Evolutionary conservation across 176 grass and related monocot genomes (phyloP).

Genomic region (Aechmea fasciata): DNA sequence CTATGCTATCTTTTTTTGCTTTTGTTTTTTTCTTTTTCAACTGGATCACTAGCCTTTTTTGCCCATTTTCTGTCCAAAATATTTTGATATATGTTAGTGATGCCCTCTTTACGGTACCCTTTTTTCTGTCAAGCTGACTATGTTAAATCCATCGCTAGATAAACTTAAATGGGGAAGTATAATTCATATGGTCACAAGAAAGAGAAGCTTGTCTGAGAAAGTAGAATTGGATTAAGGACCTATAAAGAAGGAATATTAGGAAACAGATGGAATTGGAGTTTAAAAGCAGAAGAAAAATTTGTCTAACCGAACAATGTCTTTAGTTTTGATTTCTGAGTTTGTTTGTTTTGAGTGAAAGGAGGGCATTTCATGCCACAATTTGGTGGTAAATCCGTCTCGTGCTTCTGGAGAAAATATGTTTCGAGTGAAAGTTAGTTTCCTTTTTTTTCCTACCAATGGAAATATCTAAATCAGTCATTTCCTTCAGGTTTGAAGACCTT

Average conservation of each 20-base stretch:
- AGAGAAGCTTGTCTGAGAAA: too few relatives aligned
- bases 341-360: not conserved
- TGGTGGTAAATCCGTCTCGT: not conserved
- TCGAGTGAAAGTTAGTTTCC: not conserved
- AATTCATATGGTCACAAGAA: too few relatives aligned
- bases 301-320: not conserved
- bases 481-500: conserved; percentile 54
- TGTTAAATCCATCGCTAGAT: too few relatives aligned
- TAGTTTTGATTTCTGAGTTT: not conserved
- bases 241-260: not conserved
- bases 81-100: too few relatives aligned
- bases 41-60: not conserved
- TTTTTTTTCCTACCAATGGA: not conserved
- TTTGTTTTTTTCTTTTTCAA: conserved; percentile 1
- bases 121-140: too few relatives aligned
- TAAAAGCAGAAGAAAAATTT: too few relatives aligned
- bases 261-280: not conserved
- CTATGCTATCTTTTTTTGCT: not conserved
- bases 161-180: too few relatives aligned
- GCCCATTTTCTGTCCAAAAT: too few relatives aligned
- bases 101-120: too few relatives aligned
- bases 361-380: not conserved
- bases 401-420: not conserved
- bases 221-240: too few relatives aligned
- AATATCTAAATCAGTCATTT: conserved; percentile 18